Percentiles rank a stretch among this genome's conserved stretches.
These are phyloP conservation scores for Phialophora expanda DNA, from an alignment of 2,329 filamentous ascomycete species.

Conservation along the genomic window DNA sequence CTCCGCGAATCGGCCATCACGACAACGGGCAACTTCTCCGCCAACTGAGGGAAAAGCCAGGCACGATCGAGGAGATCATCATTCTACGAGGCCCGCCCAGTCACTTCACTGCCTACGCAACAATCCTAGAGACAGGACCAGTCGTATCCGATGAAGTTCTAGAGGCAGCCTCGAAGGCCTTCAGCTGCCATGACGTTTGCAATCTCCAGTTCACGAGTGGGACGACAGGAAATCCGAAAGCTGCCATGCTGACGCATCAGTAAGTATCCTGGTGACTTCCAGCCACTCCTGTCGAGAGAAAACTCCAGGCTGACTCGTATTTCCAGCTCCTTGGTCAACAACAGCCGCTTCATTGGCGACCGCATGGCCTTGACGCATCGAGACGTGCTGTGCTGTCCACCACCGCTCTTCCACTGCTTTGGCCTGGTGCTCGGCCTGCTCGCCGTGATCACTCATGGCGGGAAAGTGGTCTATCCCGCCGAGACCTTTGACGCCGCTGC, in stretches of 20 bases:
- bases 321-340: conserved; percentile 60
- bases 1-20: conserved; percentile 68
- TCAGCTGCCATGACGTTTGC: conserved; percentile 70
- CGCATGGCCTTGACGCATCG: conserved; percentile 70
- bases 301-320: background rate
- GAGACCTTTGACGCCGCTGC: conserved; percentile 73
- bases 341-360: conserved; percentile 73
- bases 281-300: too few relatives aligned
- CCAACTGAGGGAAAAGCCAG: conserved; percentile 55
- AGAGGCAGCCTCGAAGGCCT: conserved; percentile 58
- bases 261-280: conserved; percentile 44
- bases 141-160: conserved; percentile 58
- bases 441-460: conserved; percentile 73
- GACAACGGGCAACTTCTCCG: conserved; percentile 66
- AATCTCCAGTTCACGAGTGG: conserved; percentile 77
- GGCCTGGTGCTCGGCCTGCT: conserved; percentile 78
- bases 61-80: conserved; percentile 58
- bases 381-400: conserved; percentile 78
- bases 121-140: conserved; percentile 61
- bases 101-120: conserved; percentile 63
- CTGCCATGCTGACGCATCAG: conserved; percentile 75
- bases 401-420: conserved; percentile 85
- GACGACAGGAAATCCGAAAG: conserved; percentile 75
- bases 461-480: conserved; percentile 75
- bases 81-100: conserved; percentile 64